A percentile compares a stretch with the other conserved stretches of the same genome.
Conservation (phyloP, 2,329 filamentous ascomycete genomes). For the Fusarium irregulare region DNA sequence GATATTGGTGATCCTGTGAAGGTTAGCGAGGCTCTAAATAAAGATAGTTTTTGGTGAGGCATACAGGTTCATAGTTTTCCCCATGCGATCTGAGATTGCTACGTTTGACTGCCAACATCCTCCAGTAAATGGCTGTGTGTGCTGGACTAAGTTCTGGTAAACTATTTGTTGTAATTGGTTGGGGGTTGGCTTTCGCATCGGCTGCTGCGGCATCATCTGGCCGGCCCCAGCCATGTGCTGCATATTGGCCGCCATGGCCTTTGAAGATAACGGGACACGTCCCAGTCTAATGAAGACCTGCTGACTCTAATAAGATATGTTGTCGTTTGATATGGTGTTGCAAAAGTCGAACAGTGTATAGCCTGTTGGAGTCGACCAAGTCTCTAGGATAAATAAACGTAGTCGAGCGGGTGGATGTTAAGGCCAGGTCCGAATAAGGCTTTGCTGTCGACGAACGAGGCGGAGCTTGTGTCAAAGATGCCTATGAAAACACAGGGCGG, state of each 20-base stretch:
- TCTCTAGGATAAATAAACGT: not conserved
- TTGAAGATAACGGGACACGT: slow-evolving; percentile 31
- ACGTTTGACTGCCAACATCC: slow-evolving; percentile 56
- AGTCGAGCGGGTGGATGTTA: not conserved
- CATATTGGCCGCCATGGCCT: slow-evolving; percentile 71
- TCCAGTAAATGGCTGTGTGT: slow-evolving; percentile 48
- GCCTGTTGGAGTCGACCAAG: not conserved
- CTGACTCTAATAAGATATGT: slow-evolving; percentile 8
- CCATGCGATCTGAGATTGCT: slow-evolving; percentile 55
- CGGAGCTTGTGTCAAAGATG: slow-evolving; percentile 42
- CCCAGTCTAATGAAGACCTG: slow-evolving; percentile 31
- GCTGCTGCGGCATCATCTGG: slow-evolving; percentile 60
- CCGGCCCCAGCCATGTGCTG: slow-evolving; percentile 64
- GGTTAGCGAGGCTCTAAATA: slow-evolving; percentile 28
- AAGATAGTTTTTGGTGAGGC: slow-evolving; percentile 24
- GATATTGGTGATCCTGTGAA: slow-evolving; percentile 62
- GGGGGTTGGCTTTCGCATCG: slow-evolving; percentile 50
- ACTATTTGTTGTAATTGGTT: slow-evolving; percentile 54
- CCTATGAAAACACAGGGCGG: slow-evolving; percentile 47
- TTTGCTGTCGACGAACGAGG: slow-evolving; percentile 25
- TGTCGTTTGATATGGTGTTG: not conserved
- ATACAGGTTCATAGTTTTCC: slow-evolving; percentile 58
- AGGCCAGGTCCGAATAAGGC: not conserved
- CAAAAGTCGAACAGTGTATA: slow-evolving; percentile 1
- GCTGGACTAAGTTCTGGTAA: slow-evolving; percentile 54